These are phyloP conservation scores for Neurospora sp. DNA, from an alignment of 495 filamentous ascomycete genomes.

Conservation along the genomic window DNA sequence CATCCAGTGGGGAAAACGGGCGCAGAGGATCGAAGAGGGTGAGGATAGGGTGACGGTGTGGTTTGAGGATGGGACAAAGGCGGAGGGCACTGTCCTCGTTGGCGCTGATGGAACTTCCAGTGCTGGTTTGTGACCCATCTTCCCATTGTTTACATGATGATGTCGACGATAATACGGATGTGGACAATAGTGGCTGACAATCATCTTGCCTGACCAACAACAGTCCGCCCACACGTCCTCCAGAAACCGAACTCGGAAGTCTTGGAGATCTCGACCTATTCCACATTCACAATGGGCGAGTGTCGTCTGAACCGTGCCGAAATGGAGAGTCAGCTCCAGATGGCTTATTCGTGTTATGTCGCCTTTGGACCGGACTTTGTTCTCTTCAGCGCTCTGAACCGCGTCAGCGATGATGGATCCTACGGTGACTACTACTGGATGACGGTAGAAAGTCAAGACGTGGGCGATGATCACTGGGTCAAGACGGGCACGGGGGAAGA, in stretches of 20 bases:
- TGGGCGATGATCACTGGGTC: constrained; percentile 17
- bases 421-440: constrained; percentile 21
- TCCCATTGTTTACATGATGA: neutral
- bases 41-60: constrained; percentile 48
- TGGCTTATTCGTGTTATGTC: constrained; percentile 18
- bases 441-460: constrained; percentile 1
- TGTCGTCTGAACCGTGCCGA: constrained; percentile 11
- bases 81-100: constrained; percentile 33
- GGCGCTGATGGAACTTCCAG: constrained; percentile 40
- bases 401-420: constrained; percentile 9
- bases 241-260: constrained; percentile 14
- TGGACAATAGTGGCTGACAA: neutral
- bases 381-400: constrained; percentile 21
- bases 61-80: constrained; percentile 60
- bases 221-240: constrained; percentile 22
- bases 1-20: constrained; percentile 26
- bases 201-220: neutral
- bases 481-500: constrained; percentile 9
- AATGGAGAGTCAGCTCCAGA: constrained; percentile 18
- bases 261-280: constrained; percentile 4
- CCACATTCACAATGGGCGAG: constrained; percentile 7
- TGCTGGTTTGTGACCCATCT: constrained; percentile 9
- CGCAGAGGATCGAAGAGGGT: constrained; percentile 13
- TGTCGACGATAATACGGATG: neutral
- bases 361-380: constrained; percentile 3